Base-by-base conservation (phyloP, 768 basidiomycete species). In the Serendipita sp. region DNA sequence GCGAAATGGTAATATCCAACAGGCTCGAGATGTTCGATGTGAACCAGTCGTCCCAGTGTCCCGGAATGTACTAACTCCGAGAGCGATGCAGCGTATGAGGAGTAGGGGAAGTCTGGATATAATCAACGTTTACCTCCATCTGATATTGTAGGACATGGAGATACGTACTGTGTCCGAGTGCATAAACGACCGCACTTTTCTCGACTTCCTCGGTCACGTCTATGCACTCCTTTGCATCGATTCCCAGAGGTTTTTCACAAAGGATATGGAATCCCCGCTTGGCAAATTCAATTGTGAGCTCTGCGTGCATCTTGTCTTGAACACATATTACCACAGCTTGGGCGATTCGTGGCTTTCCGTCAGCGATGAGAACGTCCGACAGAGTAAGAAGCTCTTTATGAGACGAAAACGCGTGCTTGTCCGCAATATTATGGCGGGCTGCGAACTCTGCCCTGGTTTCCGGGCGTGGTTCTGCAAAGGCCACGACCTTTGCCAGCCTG, bases 161-260 rank as follows among this genome's bases (percentile, higher is more conserved):
- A 62, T 11, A 69, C 77, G 62, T 66, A 88, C 90, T 90, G 68
- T 93, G 91, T 1, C 91, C 87, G 78, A 90, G 82, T 17, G 87
- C 91, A 74, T 91, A 93, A 66, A 93, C 84, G 43, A 82, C 76
- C 0, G 81, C 81, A 2, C 84, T 79, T 34, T 82, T 78, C 71
- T 81, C 83, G 31, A 93, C 78, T 0, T 82, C 86, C 33, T 75
- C 74, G 65, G 88, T 83, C 77, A 93, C 92, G 70, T 75, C 77
- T 56, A 93, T 70, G 64, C 90, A 88, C 65, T 88, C 88, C 61
- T 79, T 76, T 41, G 86, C 68, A 61, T 71, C 80, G 3, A 87
- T 91, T 0, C 90, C 88, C 86, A 94, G 89, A 0, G 91, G 91
- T 70, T 94, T 94, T 78, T 94, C 91, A 72, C 91, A 93, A 22